Percentiles rank a stretch among this genome's conserved stretches.
Evolutionary conservation across 495 filamentous ascomycete species (phyloP).

Genomic region (Rhypophila decipiens): DNA sequence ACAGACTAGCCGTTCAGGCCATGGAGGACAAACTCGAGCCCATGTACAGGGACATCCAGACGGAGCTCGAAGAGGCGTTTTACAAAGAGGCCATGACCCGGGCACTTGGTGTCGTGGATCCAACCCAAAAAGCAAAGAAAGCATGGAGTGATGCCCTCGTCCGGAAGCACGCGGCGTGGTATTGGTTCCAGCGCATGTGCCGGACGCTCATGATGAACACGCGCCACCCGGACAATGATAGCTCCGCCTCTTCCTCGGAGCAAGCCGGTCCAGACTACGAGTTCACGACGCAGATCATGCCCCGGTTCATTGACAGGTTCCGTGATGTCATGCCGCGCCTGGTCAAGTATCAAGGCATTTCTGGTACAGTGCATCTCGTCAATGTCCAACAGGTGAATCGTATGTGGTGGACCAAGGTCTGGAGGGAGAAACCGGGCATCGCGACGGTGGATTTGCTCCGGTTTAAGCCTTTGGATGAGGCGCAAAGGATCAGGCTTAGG

Average conservation of each 20-base stretch:
- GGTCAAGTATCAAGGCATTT: constrained; percentile 24
- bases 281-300: constrained; percentile 23
- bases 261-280: constrained; percentile 3
- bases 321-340: constrained; percentile 36
- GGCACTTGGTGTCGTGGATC: constrained; percentile 1
- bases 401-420: background rate
- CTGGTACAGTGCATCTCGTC: constrained; percentile 15
- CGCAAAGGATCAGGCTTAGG: too few relatives aligned
- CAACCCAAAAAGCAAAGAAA: background rate
- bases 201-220: constrained; percentile 9
- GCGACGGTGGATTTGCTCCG: too few relatives aligned
- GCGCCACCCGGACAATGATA: too few relatives aligned
- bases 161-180: constrained; percentile 12
- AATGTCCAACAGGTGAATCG: background rate
- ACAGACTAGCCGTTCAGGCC: constrained; percentile 9
- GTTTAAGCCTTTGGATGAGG: too few relatives aligned
- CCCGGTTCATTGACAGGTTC: constrained; percentile 44
- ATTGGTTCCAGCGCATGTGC: constrained; percentile 12
- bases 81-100: constrained; percentile 17
- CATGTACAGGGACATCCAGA: constrained; percentile 18
- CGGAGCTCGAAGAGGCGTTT: constrained; percentile 23
- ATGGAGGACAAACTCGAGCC: constrained; percentile 22
- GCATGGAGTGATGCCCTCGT: background rate
- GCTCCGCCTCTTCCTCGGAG: too few relatives aligned
- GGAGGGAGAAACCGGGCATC: too few relatives aligned